Evolutionary conservation across 2,329 filamentous ascomycete species (phyloP), one percentile per base, ranked within the genome.

Genomic region (Neonectria sp.): DNA sequence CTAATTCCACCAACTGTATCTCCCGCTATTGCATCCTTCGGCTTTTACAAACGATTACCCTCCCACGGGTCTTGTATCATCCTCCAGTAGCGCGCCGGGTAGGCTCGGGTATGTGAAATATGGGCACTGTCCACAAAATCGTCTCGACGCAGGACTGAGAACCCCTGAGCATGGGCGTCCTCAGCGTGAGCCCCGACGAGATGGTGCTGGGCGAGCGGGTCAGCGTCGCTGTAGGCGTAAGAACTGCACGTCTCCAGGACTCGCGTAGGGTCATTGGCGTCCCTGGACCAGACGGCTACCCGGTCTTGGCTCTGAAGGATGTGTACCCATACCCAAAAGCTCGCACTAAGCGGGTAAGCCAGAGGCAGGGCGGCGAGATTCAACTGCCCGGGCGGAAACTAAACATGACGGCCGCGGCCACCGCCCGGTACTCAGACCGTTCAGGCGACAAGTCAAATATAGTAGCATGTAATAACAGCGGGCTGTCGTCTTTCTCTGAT

Each of bases 341-440:
- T 48, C 1, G 37, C 9, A 24, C 55, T 63, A 1, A 63, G 61
- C 13, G 55, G 24, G 24, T 55, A 40, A 25, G 61, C 40, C 9
- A 64, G 25, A 15, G 61, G 55, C 25, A 45, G 21, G 2, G 48
- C 12, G 6, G 17, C n/a, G n/a, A 58, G 33, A 1, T 33, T 29
- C 31, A 59, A 46, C 24, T 4, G 21, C 55, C 48, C 7, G 31
- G 35, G 21, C 55, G 61, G 5, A 59, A 37, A 15, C 55, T 40
- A 15, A 29, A 53, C 61, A 63, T 63, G 27, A 51, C 55, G 11
- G 55, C 61, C 7, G 48, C 46, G 37, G 48, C 55, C 25, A 64
- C 29, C 3, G 37, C 51, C 61, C 48, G 37, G 15, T 55, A 55
- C 40, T 59, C 55, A 17, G 53, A 59, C 5, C 40, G 48, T 15